These are phyloP conservation scores for Coprinopsis marcescibilis DNA, from an alignment of 768 basidiomycete genomes.

Conservation along the genomic window DNA sequence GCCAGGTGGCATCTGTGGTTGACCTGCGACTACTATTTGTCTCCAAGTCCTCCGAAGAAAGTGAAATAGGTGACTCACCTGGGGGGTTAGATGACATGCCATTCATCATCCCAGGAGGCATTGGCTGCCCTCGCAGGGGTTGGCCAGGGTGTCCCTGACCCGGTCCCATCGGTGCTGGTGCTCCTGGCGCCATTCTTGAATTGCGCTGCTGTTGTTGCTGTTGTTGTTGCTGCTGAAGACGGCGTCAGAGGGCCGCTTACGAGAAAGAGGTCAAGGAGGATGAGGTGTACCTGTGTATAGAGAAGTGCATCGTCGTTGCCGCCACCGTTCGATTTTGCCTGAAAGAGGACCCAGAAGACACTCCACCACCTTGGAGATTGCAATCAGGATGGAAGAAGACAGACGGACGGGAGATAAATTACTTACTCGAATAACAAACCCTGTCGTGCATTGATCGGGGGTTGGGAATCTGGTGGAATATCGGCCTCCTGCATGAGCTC, in stretches of 20 bases:
- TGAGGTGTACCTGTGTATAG: slow-evolving; percentile 57
- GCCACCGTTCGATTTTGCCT: slow-evolving; percentile 64
- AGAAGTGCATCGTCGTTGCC: slow-evolving; percentile 68
- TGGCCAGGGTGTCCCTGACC: slow-evolving; percentile 1
- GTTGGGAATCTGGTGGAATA: slow-evolving; percentile 52
- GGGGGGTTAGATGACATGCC: slow-evolving; percentile 9
- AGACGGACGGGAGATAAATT: slow-evolving; percentile 11
- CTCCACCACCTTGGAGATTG: slow-evolving; percentile 68
- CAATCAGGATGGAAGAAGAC: slow-evolving; percentile 4
- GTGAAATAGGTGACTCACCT: slow-evolving; percentile 6
- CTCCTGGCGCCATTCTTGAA: background rate
- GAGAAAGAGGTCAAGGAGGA: slow-evolving; percentile 13
- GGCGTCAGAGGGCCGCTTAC: slow-evolving; percentile 7
- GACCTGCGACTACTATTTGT: background rate
- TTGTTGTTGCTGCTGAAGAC: slow-evolving; percentile 18
- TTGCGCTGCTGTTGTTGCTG: slow-evolving; percentile 14
- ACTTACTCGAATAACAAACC: slow-evolving; percentile 75
- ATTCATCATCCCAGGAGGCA: slow-evolving; percentile 15
- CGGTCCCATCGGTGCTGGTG: slow-evolving; percentile 2
- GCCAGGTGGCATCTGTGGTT: slow-evolving; percentile 6
- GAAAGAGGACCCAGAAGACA: slow-evolving; percentile 83
- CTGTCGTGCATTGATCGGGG: slow-evolving; percentile 80
- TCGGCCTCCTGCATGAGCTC: slow-evolving; percentile 66
- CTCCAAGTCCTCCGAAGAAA: background rate
- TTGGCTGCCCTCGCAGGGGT: slow-evolving; percentile 11